These are phyloP conservation scores for Haplosporangium sp. DNA, from an alignment of 371 early-diverging fungal genomes.

Conservation along the genomic window DNA sequence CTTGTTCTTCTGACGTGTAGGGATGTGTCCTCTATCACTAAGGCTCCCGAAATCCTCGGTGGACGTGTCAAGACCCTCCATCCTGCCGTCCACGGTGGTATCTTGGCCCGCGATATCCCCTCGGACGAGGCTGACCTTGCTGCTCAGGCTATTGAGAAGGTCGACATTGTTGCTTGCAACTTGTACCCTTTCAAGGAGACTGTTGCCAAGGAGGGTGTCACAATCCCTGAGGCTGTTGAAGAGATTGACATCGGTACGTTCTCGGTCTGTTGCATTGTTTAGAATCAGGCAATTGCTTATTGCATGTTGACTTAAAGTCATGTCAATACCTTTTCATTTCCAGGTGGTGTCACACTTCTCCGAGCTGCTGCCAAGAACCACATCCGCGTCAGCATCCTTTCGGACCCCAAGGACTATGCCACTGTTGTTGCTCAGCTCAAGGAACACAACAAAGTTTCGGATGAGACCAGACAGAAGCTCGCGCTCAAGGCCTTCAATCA, in stretches of 20 bases:
- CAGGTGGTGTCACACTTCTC: constrained; percentile 95
- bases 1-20: constrained; percentile 57
- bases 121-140: constrained; percentile 90
- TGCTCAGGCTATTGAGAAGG: constrained; percentile 89
- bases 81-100: constrained; percentile 98
- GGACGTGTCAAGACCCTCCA: constrained; percentile 99
- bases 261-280: neutral
- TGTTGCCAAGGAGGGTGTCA: constrained; percentile 87
- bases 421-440: constrained; percentile 80
- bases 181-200: constrained; percentile 98
- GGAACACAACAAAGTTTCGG: constrained; percentile 60
- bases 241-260: constrained; percentile 94
- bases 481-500: constrained; percentile 87
- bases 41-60: constrained; percentile 98
- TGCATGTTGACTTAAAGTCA: neutral
- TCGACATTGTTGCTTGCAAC: constrained; percentile 97
- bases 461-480: constrained; percentile 60
- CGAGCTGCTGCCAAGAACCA: constrained; percentile 99
- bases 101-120: constrained; percentile 91
- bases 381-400: constrained; percentile 90
- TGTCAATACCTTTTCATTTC: neutral
- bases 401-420: constrained; percentile 92
- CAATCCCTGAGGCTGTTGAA: constrained; percentile 95
- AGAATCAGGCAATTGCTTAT: neutral
- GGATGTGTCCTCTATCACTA: constrained; percentile 96